phyloP scores from a whole-genome alignment of 345 rosid species.

The Hibiscus tridactylites region DNA sequence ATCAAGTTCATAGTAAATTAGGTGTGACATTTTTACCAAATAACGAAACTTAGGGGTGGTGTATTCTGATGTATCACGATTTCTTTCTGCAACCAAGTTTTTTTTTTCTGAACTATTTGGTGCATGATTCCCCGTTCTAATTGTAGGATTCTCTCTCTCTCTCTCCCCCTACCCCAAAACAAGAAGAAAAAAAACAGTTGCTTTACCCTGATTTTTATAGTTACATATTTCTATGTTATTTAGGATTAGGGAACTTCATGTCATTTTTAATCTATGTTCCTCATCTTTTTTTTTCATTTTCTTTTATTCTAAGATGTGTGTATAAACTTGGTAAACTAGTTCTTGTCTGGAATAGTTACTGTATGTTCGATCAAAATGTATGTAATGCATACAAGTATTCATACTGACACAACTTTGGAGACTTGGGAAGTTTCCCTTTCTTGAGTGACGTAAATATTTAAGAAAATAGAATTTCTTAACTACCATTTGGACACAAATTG shows the following conservation, averaged over 20 bases:
- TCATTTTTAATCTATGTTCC: not conserved
- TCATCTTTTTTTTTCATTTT: not conserved
- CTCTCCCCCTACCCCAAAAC: not conserved
- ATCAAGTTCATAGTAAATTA: not conserved
- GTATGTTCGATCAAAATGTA: not conserved
- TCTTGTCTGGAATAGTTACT: not conserved
- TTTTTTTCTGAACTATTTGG: not conserved
- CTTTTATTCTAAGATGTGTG: not conserved
- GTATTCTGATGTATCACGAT: not conserved
- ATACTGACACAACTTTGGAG: not conserved
- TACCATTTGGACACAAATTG: not conserved
- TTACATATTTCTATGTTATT: not conserved
- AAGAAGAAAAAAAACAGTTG: not conserved
- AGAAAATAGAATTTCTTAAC: not conserved
- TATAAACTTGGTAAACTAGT: not conserved
- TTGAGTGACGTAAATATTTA: not conserved
- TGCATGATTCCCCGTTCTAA: not conserved
- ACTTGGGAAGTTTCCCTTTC: slow-evolving; percentile 3
- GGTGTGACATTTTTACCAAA: not conserved
- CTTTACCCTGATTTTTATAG: not conserved
- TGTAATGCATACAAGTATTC: not conserved
- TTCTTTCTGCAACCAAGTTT: not conserved
- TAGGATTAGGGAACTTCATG: not conserved
- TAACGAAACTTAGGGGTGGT: not conserved
- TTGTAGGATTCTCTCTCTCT: not conserved